These are phyloP conservation scores for Gleditsia sinensis DNA, from an alignment of 306 rosid genomes.

Conservation along the genomic window DNA sequence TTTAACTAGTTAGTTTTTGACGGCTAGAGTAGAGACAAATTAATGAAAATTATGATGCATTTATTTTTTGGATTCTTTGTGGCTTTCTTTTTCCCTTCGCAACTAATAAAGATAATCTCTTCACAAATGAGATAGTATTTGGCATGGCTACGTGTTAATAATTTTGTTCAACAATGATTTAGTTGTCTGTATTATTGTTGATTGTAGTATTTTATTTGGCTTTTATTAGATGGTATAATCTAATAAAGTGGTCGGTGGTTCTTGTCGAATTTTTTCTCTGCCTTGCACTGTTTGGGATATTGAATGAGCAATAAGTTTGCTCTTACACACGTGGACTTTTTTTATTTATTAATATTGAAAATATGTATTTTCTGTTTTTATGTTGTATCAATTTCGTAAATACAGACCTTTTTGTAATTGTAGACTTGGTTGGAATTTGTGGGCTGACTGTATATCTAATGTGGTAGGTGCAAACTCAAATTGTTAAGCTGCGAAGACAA, in stretches of 20 bases:
- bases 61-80: conserved; percentile 14
- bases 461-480: conserved; percentile 93
- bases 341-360: conserved; percentile 19
- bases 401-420: not conserved
- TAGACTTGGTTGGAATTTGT: conserved; percentile 8
- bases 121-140: not conserved
- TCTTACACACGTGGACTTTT: conserved; percentile 23
- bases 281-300: conserved; percentile 22
- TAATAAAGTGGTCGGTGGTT: conserved; percentile 3
- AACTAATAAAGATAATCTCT: no score
- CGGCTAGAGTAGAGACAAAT: not conserved
- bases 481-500: conserved; percentile 80
- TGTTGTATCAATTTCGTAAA: not conserved
- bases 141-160: not conserved
- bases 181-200: conserved; percentile 28
- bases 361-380: not conserved
- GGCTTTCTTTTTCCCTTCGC: not conserved
- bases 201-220: not conserved
- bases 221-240: conserved; percentile 22
- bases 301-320: conserved; percentile 11
- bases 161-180: not conserved
- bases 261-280: conserved; percentile 4
- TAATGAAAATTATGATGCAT: conserved; percentile 14
- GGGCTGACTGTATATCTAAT: conserved; percentile 38
- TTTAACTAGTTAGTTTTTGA: not conserved